Conservation (phyloP, 345 rosid species). For the Citrus trifoliata region DNA sequence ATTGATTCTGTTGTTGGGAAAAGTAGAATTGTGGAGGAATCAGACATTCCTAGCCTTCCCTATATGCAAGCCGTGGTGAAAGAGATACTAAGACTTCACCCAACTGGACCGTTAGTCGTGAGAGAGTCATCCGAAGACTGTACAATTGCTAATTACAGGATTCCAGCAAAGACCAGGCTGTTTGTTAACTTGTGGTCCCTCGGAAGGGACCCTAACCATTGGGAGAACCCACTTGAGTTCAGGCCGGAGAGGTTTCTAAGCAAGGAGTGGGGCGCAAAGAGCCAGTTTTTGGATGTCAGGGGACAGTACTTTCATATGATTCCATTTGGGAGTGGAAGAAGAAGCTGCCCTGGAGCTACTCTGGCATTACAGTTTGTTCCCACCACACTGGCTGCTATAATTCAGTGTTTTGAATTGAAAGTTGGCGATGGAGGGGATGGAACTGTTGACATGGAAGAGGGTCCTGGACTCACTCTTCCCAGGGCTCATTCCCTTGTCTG, state of each 20-base stretch:
- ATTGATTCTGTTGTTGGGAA: constrained; percentile 54
- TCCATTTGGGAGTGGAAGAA: constrained; percentile 57
- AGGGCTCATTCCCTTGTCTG: constrained; percentile 56
- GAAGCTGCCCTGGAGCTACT: constrained; percentile 44
- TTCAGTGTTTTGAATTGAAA: constrained; percentile 27
- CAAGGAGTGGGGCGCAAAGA: constrained; percentile 25
- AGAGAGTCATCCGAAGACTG: constrained; percentile 50
- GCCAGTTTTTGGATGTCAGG: constrained; percentile 35
- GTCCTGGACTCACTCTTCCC: constrained; percentile 45
- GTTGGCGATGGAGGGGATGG: constrained; percentile 29
- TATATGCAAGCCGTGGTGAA: constrained; percentile 61
- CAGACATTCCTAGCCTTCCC: constrained; percentile 52
- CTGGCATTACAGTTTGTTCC: constrained; percentile 22
- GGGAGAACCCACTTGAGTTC: constrained; percentile 56
- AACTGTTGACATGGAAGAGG: constrained; percentile 56
- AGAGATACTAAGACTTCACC: constrained; percentile 73
- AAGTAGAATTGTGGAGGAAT: constrained; percentile 48
- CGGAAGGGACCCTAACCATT: constrained; percentile 46
- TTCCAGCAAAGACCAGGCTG: constrained; percentile 53
- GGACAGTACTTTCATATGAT: constrained; percentile 40
- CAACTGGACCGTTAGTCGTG: constrained; percentile 49
- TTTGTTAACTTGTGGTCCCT: constrained; percentile 55
- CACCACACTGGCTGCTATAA: constrained; percentile 18
- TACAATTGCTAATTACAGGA: constrained; percentile 31
- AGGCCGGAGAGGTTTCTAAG: constrained; percentile 59